These are phyloP conservation scores for Isabelozyma rhagii DNA, from an alignment of 805 yeast species.

Conservation along the genomic window DNA sequence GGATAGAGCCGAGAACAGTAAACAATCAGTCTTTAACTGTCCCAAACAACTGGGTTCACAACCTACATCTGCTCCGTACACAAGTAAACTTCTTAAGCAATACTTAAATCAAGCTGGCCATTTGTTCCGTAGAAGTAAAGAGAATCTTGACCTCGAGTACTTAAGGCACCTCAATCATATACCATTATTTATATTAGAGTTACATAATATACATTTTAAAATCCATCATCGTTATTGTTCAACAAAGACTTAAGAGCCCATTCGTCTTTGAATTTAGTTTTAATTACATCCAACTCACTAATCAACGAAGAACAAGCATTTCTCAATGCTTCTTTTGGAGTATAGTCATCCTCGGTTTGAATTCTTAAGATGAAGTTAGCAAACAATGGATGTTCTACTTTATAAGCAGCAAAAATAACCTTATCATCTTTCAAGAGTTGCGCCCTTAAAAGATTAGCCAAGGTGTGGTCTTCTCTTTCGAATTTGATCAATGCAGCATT, in stretches of 20 bases:
- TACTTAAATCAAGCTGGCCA: no score
- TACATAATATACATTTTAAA: neutral
- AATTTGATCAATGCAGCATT: constrained; percentile 90
- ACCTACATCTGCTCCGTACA: no score
- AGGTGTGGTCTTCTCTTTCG: constrained; percentile 96
- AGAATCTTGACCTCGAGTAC: no score
- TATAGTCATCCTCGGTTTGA: constrained; percentile 93
- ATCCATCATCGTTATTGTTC: constrained; percentile 39
- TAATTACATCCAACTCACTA: constrained; percentile 69
- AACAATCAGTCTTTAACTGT: no score
- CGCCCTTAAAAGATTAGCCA: constrained; percentile 84
- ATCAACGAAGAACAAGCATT: constrained; percentile 86
- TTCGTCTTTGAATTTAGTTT: constrained; percentile 81
- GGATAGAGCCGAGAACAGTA: no score
- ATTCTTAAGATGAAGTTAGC: constrained; percentile 92
- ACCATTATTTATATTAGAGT: neutral
- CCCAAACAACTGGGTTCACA: no score
- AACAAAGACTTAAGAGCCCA: constrained; percentile 84
- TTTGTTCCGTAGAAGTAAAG: no score
- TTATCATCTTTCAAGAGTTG: constrained; percentile 82
- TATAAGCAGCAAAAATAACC: constrained; percentile 96
- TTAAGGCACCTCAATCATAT: neutral
- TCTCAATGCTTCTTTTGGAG: constrained; percentile 85
- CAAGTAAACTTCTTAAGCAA: no score
- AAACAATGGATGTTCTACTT: constrained; percentile 95